Percentiles rank a stretch among this genome's conserved stretches.
phyloP scores from a whole-genome alignment of 2,329 filamentous ascomycete genomes.

The Macrophomina pseudophaseolina region DNA sequence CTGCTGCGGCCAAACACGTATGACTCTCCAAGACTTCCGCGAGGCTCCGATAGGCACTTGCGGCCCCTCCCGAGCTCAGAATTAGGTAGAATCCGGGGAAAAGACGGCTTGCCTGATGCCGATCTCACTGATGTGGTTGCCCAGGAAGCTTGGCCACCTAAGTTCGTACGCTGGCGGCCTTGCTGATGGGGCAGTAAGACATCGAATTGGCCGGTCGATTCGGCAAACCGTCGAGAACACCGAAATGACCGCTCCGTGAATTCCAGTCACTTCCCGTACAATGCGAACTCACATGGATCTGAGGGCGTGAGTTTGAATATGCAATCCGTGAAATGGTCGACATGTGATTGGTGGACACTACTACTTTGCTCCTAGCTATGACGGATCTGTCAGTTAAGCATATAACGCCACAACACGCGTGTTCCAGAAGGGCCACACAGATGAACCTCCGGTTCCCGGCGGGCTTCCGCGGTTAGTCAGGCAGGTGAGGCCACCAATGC shows the following conservation, averaged over 20 bases:
- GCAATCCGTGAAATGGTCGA: too few relatives aligned
- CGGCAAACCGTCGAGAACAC: neutral
- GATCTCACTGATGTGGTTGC: neutral
- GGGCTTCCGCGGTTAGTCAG: neutral
- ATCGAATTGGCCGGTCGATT: neutral
- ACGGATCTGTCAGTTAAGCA: too few relatives aligned
- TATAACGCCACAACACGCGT: too few relatives aligned
- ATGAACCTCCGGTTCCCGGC: too few relatives aligned
- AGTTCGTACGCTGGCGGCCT: neutral
- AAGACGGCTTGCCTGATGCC: neutral
- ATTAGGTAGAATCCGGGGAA: neutral
- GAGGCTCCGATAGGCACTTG: neutral
- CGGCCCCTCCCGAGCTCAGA: neutral
- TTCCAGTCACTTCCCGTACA: too few relatives aligned
- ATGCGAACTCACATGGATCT: too few relatives aligned
- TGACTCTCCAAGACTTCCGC: neutral
- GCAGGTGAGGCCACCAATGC: neutral
- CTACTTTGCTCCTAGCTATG: too few relatives aligned
- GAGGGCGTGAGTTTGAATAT: too few relatives aligned
- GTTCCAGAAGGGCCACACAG: too few relatives aligned
- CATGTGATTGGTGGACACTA: too few relatives aligned
- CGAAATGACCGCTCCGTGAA: neutral
- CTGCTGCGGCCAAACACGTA: neutral
- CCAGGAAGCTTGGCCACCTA: conserved; percentile 3
- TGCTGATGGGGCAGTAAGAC: neutral